Evolutionary conservation across 345 rosid genomes (phyloP).

Genomic region (Eutrema yunnanense): DNA sequence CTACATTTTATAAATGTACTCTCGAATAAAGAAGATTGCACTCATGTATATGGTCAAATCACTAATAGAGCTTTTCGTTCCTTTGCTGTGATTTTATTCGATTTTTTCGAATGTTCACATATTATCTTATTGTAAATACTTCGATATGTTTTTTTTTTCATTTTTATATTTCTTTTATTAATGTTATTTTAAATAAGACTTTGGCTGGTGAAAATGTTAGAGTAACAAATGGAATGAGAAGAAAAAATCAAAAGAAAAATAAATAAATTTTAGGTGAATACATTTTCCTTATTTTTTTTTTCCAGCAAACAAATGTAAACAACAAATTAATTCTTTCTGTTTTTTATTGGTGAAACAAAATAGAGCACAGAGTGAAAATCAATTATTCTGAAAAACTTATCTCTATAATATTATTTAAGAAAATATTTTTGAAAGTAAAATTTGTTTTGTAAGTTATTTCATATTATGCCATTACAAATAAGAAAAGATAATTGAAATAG

Average conservation of each 20-base stretch:
- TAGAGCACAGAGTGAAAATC: neutral
- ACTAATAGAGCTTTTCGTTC: neutral
- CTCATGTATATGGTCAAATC: constrained; percentile 17
- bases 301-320: neutral
- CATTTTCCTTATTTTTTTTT: neutral
- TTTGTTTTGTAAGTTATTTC: too few relatives aligned
- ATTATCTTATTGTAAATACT: too few relatives aligned
- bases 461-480: too few relatives aligned
- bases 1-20: neutral
- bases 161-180: neutral
- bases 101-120: neutral
- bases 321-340: neutral
- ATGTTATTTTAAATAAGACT: neutral
- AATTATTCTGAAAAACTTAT: neutral
- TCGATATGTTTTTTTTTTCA: neutral
- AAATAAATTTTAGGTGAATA: neutral
- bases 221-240: neutral
- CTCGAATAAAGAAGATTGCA: neutral
- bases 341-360: neutral
- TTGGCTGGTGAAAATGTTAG: neutral
- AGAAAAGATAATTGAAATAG: too few relatives aligned
- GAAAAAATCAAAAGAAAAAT: neutral
- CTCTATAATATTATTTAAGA: too few relatives aligned
- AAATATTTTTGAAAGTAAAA: too few relatives aligned
- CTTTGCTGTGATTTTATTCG: constrained; percentile 20